phyloP scores from a whole-genome alignment of 2,329 filamentous ascomycete genomes.

The Ilyonectria destructans region DNA sequence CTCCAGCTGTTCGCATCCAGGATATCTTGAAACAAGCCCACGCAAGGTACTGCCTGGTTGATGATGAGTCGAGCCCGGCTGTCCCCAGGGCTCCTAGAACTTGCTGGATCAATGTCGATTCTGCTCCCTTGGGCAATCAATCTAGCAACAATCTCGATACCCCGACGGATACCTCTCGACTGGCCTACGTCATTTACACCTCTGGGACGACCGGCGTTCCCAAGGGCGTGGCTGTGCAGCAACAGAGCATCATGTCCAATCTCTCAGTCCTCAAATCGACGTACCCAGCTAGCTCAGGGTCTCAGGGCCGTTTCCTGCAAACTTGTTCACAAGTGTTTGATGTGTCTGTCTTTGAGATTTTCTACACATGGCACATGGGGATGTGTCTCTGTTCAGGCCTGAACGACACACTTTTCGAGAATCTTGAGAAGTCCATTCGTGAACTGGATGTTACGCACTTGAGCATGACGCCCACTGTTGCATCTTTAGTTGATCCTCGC shows the following conservation, averaged over 20 bases:
- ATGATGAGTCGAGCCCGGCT: constrained; percentile 47
- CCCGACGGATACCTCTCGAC: constrained; percentile 61
- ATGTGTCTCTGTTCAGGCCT: constrained; percentile 84
- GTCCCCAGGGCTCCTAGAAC: constrained; percentile 37
- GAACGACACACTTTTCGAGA: constrained; percentile 82
- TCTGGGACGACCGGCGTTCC: constrained; percentile 87
- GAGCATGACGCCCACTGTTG: constrained; percentile 89
- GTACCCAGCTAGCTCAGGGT: constrained; percentile 70
- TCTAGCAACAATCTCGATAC: constrained; percentile 57
- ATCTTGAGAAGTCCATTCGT: constrained; percentile 79
- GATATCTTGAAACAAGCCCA: constrained; percentile 76
- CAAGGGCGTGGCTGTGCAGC: constrained; percentile 85
- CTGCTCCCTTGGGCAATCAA: constrained; percentile 48
- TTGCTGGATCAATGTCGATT: constrained; percentile 55
- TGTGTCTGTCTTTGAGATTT: constrained; percentile 92
- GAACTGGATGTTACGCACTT: constrained; percentile 81
- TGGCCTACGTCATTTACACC: constrained; percentile 87
- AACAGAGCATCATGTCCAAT: constrained; percentile 83
- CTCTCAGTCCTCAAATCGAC: constrained; percentile 76
- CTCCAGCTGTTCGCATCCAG: constrained; percentile 73
- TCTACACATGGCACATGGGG: constrained; percentile 85
- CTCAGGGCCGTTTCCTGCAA: constrained; percentile 78
- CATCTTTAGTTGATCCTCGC: constrained; percentile 78
- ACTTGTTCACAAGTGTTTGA: constrained; percentile 90
- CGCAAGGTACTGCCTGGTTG: constrained; percentile 63